Evolutionary conservation across 805 yeast genomes (phyloP).

Genomic region (Candida incommunis): DNA sequence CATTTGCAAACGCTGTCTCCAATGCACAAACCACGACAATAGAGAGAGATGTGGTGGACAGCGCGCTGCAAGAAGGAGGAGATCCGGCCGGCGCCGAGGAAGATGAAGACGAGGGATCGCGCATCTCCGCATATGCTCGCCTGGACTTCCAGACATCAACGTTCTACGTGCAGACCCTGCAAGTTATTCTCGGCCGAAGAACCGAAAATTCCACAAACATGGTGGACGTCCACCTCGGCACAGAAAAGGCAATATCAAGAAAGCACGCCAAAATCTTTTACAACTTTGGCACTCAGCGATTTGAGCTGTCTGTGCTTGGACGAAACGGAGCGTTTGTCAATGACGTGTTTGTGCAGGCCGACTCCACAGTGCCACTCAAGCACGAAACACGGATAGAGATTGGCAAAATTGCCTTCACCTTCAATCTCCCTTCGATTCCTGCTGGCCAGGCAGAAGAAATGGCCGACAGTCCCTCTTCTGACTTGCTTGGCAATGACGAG

Average conservation of each 20-base stretch:
- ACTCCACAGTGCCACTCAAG: slow-evolving; percentile 74
- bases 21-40: background rate
- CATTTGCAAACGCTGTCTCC: slow-evolving; percentile 1
- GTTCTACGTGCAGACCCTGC: slow-evolving; percentile 91
- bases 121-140: slow-evolving; percentile 31
- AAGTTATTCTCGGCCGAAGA: slow-evolving; percentile 83
- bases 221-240: slow-evolving; percentile 86
- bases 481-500: slow-evolving; percentile 3
- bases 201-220: slow-evolving; percentile 50
- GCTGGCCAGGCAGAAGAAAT: slow-evolving; percentile 4
- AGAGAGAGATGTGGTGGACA: background rate
- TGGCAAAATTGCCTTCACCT: slow-evolving; percentile 81
- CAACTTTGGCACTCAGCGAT: slow-evolving; percentile 90
- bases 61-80: background rate
- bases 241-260: slow-evolving; percentile 85
- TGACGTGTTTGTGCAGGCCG: slow-evolving; percentile 77
- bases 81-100: background rate
- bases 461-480: slow-evolving; percentile 5
- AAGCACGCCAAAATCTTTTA: slow-evolving; percentile 92
- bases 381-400: slow-evolving; percentile 72
- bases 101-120: slow-evolving; percentile 13
- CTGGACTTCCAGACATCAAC: slow-evolving; percentile 87
- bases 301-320: slow-evolving; percentile 83
- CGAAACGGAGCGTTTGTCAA: slow-evolving; percentile 96
- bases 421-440: slow-evolving; percentile 62